phyloP scores from a whole-genome alignment of 176 grass and related monocot species.

The Luzula sylvatica region DNA sequence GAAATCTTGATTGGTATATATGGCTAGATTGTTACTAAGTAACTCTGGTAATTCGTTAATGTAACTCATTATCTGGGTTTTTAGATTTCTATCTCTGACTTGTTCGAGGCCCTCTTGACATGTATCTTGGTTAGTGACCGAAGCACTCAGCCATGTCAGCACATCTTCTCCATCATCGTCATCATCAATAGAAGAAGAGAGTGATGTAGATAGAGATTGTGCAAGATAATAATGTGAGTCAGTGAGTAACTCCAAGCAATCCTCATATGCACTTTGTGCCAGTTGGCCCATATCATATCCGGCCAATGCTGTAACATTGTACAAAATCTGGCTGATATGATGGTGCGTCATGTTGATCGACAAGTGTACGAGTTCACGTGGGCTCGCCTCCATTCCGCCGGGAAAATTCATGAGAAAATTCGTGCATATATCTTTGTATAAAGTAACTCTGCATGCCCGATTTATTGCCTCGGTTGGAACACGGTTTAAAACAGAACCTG shows the following conservation, averaged over 20 bases:
- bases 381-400: conserved; percentile 22
- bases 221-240: conserved; percentile 29
- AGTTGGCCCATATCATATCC: conserved; percentile 10
- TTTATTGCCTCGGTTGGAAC: conserved; percentile 27
- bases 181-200: background rate
- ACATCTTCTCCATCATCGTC: conserved; percentile 27
- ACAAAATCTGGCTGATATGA: conserved; percentile 19
- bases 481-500: background rate
- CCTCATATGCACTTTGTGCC: conserved; percentile 29
- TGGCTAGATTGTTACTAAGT: conserved; percentile 54
- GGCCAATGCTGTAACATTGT: conserved; percentile 15
- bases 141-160: conserved; percentile 47
- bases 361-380: conserved; percentile 35
- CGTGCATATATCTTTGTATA: conserved; percentile 36
- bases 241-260: conserved; percentile 51
- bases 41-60: conserved; percentile 32
- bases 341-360: conserved; percentile 41
- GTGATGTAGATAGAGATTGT: conserved; percentile 9
- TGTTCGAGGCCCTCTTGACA: conserved; percentile 34
- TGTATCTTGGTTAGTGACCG: conserved; percentile 54
- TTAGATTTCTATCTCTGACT: conserved; percentile 17
- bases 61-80: conserved; percentile 21
- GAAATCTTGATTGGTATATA: conserved; percentile 37
- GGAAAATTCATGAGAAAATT: conserved; percentile 29
- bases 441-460: conserved; percentile 30